phyloP scores from a whole-genome alignment of 208 protist genomes.

The Crithidia bombi region DNA sequence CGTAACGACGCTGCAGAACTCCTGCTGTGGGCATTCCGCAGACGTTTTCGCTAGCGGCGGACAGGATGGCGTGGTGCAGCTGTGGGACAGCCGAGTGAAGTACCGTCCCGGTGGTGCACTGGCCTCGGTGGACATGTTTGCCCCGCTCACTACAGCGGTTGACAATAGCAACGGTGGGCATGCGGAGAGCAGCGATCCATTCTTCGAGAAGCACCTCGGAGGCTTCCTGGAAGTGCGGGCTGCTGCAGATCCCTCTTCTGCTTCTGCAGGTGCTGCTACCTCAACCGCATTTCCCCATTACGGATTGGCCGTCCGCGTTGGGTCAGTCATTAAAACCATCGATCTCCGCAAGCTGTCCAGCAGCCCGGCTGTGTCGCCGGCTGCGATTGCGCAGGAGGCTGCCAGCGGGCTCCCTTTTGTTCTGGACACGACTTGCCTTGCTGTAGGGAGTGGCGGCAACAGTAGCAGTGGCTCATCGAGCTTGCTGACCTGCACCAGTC shows the following conservation, averaged over 20 bases:
- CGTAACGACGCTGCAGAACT: conserved; percentile 37
- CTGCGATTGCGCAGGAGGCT: conserved; percentile 7
- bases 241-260: background rate
- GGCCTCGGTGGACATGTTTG: conserved; percentile 52
- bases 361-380: background rate
- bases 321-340: conserved; percentile 42
- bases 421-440: conserved; percentile 54
- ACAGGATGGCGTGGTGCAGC: conserved; percentile 68
- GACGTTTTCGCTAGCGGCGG: conserved; percentile 71
- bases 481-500: conserved; percentile 64
- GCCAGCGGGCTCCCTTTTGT: conserved; percentile 35
- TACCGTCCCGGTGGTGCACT: conserved; percentile 70
- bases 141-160: background rate
- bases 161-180: background rate
- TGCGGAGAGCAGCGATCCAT: background rate
- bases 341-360: conserved; percentile 50
- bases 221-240: conserved; percentile 58
- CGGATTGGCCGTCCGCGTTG: conserved; percentile 56
- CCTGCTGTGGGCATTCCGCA: conserved; percentile 28
- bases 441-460: background rate
- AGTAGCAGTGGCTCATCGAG: conserved; percentile 14
- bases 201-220: conserved; percentile 67
- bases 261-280: too few species aligned
- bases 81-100: conserved; percentile 75
- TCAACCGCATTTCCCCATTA: conserved; percentile 1